Evolutionary conservation across 306 rosid genomes (phyloP).

Genomic region (Urtica urens): DNA sequence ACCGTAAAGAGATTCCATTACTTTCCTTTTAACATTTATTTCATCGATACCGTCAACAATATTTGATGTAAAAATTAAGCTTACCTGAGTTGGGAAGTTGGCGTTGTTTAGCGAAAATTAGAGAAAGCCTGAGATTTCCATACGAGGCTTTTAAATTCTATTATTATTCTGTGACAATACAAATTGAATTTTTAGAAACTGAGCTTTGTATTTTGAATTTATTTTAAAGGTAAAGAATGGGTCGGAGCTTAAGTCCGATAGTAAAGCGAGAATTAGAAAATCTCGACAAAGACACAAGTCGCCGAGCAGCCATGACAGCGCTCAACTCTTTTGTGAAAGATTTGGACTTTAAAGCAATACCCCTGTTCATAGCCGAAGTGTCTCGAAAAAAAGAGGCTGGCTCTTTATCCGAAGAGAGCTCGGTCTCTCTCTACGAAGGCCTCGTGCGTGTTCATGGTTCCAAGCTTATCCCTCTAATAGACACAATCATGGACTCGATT

Average conservation of each 20-base stretch:
- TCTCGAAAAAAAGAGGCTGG: slow-evolving; percentile 68
- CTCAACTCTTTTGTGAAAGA: slow-evolving; percentile 69
- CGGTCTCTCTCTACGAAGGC: slow-evolving; percentile 71
- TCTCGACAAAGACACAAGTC: slow-evolving; percentile 67
- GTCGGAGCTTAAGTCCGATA: slow-evolving; percentile 40
- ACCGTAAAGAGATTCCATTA: too few relatives aligned
- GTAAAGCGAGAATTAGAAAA: slow-evolving; percentile 51
- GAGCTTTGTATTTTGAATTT: background rate
- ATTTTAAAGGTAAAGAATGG: slow-evolving; percentile 37
- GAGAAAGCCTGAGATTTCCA: background rate
- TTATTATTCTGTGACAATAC: background rate
- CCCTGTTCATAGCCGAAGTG: slow-evolving; percentile 74
- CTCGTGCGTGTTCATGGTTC: slow-evolving; percentile 78
- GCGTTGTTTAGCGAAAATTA: too few relatives aligned
- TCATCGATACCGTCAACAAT: background rate
- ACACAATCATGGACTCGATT: slow-evolving; percentile 58
- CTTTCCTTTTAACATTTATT: too few relatives aligned
- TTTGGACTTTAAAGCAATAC: slow-evolving; percentile 62
- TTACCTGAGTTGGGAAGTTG: too few relatives aligned
- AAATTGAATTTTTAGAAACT: background rate
- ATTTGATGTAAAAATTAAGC: background rate
- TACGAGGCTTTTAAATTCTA: background rate
- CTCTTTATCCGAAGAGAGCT: slow-evolving; percentile 55
- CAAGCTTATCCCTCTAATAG: slow-evolving; percentile 64
- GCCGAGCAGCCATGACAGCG: slow-evolving; percentile 67